Evolutionary conservation across 129 eudicot species (phyloP).

Genomic region (Helichrysum umbraculigerum): DNA sequence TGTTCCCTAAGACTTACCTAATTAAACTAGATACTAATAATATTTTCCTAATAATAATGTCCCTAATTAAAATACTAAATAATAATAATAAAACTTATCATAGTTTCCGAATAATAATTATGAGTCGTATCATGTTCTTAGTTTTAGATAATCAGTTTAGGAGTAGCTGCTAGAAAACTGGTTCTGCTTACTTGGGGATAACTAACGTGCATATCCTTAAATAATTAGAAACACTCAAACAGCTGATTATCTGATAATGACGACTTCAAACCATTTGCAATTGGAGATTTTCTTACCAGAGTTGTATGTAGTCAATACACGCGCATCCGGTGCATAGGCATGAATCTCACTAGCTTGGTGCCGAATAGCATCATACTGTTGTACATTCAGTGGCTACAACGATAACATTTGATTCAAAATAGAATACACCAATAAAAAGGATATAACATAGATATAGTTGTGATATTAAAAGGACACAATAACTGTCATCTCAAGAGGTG

Average conservation of each 20-base stretch:
- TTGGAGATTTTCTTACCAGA: conserved; percentile 59
- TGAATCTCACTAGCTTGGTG: conserved; percentile 89
- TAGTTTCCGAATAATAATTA: too few relatives aligned
- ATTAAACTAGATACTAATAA: too few relatives aligned
- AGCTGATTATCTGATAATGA: neutral
- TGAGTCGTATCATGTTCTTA: too few relatives aligned
- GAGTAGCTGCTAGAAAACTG: too few relatives aligned
- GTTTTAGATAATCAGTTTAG: too few relatives aligned
- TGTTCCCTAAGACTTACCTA: too few relatives aligned
- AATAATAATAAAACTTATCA: too few relatives aligned
- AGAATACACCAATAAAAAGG: conserved; percentile 12
- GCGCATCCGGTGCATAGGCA: conserved; percentile 96
- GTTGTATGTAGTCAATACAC: conserved; percentile 91
- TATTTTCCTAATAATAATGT: too few relatives aligned
- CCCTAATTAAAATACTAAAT: too few relatives aligned
- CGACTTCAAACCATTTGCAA: conserved; percentile 2
- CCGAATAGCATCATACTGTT: conserved; percentile 81
- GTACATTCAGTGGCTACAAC: conserved; percentile 81
- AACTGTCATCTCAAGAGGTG: conserved; percentile 7
- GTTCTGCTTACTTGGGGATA: too few relatives aligned
- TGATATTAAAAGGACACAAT: neutral
- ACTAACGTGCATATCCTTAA: neutral
- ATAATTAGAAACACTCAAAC: neutral
- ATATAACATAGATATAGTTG: neutral
- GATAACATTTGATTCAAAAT: conserved; percentile 22